Evolutionary conservation across 2,329 filamentous ascomycete genomes (phyloP).

Genomic region (Fusarium kyushuense): DNA sequence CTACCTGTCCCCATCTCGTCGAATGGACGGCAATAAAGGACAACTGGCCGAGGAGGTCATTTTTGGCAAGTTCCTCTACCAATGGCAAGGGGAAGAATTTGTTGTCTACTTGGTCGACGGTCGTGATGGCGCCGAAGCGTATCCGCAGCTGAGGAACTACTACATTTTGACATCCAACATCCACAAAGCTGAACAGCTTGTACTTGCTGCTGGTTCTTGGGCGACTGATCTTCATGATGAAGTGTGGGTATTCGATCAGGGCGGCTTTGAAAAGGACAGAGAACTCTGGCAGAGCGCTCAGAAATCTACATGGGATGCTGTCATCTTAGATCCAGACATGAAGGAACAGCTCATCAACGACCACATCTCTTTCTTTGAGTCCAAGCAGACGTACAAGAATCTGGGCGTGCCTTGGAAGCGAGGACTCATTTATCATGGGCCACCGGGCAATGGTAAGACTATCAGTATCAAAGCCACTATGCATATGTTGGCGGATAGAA

Average conservation of each 20-base stretch:
- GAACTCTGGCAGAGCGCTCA: constrained; percentile 2
- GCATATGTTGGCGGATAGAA: constrained; percentile 68
- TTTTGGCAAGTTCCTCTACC: constrained; percentile 11
- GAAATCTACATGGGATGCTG: constrained; percentile 3
- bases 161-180: constrained; percentile 1
- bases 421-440: constrained; percentile 75
- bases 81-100: constrained; percentile 1
- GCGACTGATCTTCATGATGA: constrained; percentile 5
- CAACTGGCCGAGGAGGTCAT: background rate
- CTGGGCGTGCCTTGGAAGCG: constrained; percentile 74
- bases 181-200: constrained; percentile 8
- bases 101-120: constrained; percentile 3
- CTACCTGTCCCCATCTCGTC: constrained; percentile 1
- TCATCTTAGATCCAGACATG: background rate
- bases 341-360: constrained; percentile 3
- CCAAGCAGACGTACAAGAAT: background rate
- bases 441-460: constrained; percentile 75
- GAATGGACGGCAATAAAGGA: constrained; percentile 8
- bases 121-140: background rate
- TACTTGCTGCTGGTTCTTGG: constrained; percentile 5
- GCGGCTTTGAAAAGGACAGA: background rate
- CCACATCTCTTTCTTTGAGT: constrained; percentile 7
- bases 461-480: constrained; percentile 79
- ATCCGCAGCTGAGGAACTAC: background rate
- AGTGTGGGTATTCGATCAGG: constrained; percentile 8